phyloP scores from a whole-genome alignment of 768 basidiomycete species.

The Tulasnella sp. region DNA sequence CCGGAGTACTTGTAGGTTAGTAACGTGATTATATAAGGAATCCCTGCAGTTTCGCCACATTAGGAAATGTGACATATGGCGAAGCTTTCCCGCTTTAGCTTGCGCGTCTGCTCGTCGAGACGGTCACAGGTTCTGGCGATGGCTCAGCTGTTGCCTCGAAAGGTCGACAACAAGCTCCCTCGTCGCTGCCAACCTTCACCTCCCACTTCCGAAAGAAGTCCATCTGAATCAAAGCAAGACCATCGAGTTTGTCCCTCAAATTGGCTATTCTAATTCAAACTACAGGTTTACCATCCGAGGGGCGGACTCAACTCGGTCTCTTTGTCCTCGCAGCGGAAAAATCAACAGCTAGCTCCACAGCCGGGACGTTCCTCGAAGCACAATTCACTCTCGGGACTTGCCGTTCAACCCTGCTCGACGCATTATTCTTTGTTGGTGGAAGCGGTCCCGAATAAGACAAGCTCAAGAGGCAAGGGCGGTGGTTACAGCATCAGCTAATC shows the following conservation, averaged over 20 bases:
- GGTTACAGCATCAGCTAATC: too few relatives aligned
- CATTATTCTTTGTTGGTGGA: constrained; percentile 70
- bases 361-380: constrained; percentile 35
- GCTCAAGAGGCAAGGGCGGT: constrained; percentile 55
- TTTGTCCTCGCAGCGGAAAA: constrained; percentile 53
- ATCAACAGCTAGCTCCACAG: constrained; percentile 38
- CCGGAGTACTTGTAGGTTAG: too few relatives aligned
- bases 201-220: constrained; percentile 44
- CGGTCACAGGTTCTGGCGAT: too few relatives aligned
- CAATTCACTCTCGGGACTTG: constrained; percentile 71
- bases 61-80: too few relatives aligned
- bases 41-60: too few relatives aligned
- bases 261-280: constrained; percentile 12
- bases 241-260: constrained; percentile 16
- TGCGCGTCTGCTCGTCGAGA: too few relatives aligned
- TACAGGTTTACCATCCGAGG: constrained; percentile 36
- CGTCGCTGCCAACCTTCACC: constrained; percentile 60
- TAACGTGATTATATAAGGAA: too few relatives aligned
- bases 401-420: constrained; percentile 78
- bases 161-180: constrained; percentile 61
- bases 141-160: constrained; percentile 14
- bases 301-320: constrained; percentile 66
- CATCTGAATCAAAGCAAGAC: constrained; percentile 50
- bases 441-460: constrained; percentile 41
- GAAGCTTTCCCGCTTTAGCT: too few relatives aligned